phyloP scores from a whole-genome alignment of 768 basidiomycete genomes.

The Termitomyces bulborhizus region DNA sequence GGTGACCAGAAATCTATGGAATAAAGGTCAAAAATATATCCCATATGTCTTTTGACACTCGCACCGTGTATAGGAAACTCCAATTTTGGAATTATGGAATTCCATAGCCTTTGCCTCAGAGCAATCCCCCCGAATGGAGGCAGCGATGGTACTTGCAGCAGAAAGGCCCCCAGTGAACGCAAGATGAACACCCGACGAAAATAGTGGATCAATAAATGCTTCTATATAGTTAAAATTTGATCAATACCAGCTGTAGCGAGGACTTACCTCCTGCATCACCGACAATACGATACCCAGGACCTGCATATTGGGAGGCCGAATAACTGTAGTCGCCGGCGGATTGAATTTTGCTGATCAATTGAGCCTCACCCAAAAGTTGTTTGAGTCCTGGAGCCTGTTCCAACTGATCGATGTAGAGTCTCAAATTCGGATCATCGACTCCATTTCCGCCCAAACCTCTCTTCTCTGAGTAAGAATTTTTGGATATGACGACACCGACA shows the following conservation, averaged over 20 bases:
- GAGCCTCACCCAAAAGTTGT: constrained; percentile 16
- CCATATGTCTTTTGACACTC: not conserved
- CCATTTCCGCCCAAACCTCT: constrained; percentile 9
- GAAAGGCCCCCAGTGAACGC: constrained; percentile 25
- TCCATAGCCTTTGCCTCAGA: constrained; percentile 16
- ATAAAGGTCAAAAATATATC: not conserved
- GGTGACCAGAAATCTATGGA: constrained; percentile 29
- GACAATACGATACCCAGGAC: constrained; percentile 14
- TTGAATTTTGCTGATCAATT: constrained; percentile 16
- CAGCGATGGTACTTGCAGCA: constrained; percentile 24
- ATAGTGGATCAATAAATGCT: constrained; percentile 41
- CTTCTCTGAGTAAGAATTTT: constrained; percentile 26
- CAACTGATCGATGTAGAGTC: constrained; percentile 30
- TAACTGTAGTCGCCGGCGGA: constrained; percentile 3
- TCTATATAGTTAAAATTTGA: not conserved
- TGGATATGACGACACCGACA: constrained; percentile 44
- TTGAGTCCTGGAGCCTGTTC: not conserved
- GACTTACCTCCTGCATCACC: constrained; percentile 36
- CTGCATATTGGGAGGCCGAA: not conserved
- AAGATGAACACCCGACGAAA: constrained; percentile 30
- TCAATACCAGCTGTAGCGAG: too few relatives aligned
- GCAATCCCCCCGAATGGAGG: constrained; percentile 18
- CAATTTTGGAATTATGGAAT: constrained; percentile 22
- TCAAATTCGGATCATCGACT: constrained; percentile 17
- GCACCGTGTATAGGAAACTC: constrained; percentile 24